Conservation (phyloP, 2,329 filamentous ascomycete genomes). For the Fusarium beomiforme region DNA sequence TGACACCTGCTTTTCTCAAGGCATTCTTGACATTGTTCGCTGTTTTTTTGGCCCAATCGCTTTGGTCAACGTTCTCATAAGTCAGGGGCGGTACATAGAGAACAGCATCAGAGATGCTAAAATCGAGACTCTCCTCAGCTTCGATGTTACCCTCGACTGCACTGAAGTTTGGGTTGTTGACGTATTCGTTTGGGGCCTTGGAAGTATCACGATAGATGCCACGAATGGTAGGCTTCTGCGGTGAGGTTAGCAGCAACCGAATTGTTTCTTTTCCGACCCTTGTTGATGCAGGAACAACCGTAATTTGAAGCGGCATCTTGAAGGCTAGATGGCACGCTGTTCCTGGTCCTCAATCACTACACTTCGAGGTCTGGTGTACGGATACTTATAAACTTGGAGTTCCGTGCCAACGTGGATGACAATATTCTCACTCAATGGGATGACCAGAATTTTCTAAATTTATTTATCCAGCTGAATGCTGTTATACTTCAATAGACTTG, state of each 20-base stretch:
- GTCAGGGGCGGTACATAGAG: slow-evolving; percentile 48
- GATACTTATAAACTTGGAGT: neutral
- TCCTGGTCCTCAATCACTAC: neutral
- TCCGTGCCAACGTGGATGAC: neutral
- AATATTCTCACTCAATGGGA: neutral
- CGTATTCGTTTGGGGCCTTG: slow-evolving; percentile 45
- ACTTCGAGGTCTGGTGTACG: neutral
- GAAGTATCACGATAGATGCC: slow-evolving; percentile 45
- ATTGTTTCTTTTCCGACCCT: slow-evolving; percentile 43
- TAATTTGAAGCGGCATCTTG: slow-evolving; percentile 43
- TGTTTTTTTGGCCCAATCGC: slow-evolving; percentile 35
- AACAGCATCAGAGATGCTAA: slow-evolving; percentile 43
- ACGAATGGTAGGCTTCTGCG: slow-evolving; percentile 29
- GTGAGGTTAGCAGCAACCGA: slow-evolving; percentile 37
- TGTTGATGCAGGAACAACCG: slow-evolving; percentile 47
- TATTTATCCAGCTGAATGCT: neutral
- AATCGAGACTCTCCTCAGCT: slow-evolving; percentile 38
- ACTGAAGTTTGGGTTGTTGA: slow-evolving; percentile 37
- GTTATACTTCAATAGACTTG: neutral
- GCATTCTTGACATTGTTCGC: slow-evolving; percentile 40
- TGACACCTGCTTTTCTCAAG: slow-evolving; percentile 15
- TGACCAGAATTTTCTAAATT: neutral
- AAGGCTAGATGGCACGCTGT: neutral
- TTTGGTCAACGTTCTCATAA: slow-evolving; percentile 36
- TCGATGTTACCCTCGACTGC: slow-evolving; percentile 44